Conservation (phyloP, 2,329 filamentous ascomycete species). For the Juglanconis juglandina region DNA sequence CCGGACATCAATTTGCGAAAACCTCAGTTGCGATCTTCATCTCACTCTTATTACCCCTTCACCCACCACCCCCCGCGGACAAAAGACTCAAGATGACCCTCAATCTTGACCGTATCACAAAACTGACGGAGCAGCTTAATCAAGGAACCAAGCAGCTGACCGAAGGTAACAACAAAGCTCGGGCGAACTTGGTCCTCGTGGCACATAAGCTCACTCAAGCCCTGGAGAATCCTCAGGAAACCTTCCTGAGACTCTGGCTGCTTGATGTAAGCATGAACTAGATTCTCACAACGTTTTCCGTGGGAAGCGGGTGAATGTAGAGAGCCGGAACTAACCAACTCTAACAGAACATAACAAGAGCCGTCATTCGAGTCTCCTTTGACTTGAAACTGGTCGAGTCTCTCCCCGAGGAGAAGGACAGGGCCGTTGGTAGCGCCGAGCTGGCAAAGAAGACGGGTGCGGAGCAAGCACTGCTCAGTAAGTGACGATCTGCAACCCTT, state of each 20-base stretch:
- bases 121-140: neutral
- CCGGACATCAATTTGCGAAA: no score
- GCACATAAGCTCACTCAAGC: neutral
- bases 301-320: neutral
- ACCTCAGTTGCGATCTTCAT: no score
- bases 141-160: neutral
- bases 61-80: no score
- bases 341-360: neutral
- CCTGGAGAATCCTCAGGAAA: neutral
- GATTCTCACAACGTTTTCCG: neutral
- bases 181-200: neutral
- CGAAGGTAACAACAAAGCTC: neutral
- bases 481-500: neutral
- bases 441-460: slow-evolving; percentile 1
- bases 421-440: neutral
- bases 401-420: neutral
- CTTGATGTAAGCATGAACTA: neutral
- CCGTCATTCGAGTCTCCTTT: neutral
- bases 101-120: neutral
- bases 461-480: neutral
- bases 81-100: neutral
- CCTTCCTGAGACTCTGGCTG: neutral
- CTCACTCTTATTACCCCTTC: no score
- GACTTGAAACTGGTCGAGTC: neutral
- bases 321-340: neutral